These are phyloP conservation scores for Xylaria sp. DNA, from an alignment of 2,329 filamentous ascomycete genomes.

Conservation along the genomic window DNA sequence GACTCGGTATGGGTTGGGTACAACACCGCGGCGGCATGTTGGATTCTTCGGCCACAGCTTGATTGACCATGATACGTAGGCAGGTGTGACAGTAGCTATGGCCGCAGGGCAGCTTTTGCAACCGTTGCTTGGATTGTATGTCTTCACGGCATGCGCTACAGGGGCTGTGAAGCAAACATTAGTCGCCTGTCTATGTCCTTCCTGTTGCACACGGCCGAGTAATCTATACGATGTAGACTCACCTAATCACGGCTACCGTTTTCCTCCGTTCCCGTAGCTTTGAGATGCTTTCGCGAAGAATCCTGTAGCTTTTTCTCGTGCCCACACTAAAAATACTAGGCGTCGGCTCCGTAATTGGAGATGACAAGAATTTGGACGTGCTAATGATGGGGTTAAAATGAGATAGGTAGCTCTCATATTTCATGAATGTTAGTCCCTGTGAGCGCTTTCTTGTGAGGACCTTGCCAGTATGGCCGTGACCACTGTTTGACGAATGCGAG, in stretches of 20 bases:
- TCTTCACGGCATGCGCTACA: conserved; percentile 68
- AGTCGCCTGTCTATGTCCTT: conserved; percentile 22
- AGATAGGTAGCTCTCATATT: conserved; percentile 63
- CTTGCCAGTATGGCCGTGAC: conserved; percentile 40
- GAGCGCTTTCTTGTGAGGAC: conserved; percentile 48
- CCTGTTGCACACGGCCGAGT: not conserved
- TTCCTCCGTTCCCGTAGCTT: conserved; percentile 57
- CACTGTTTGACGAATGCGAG: conserved; percentile 55
- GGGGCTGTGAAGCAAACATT: conserved; percentile 52
- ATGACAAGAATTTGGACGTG: conserved; percentile 54
- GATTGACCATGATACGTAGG: conserved; percentile 62
- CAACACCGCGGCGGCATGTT: conserved; percentile 72
- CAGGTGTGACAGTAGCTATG: conserved; percentile 68
- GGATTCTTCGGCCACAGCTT: conserved; percentile 65
- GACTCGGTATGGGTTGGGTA: conserved; percentile 62
- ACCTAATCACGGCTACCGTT: conserved; percentile 46
- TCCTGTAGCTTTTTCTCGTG: conserved; percentile 57
- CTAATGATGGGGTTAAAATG: conserved; percentile 56
- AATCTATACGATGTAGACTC: conserved; percentile 32
- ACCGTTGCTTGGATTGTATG: conserved; percentile 54
- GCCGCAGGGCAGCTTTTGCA: conserved; percentile 65
- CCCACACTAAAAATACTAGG: conserved; percentile 58
- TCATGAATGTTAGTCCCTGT: conserved; percentile 57
- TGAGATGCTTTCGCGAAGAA: conserved; percentile 57
- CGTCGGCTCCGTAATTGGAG: conserved; percentile 47